Evolutionary conservation across 1,139 yeast species (phyloP).

Genomic region (Pneumocystis carinii): DNA sequence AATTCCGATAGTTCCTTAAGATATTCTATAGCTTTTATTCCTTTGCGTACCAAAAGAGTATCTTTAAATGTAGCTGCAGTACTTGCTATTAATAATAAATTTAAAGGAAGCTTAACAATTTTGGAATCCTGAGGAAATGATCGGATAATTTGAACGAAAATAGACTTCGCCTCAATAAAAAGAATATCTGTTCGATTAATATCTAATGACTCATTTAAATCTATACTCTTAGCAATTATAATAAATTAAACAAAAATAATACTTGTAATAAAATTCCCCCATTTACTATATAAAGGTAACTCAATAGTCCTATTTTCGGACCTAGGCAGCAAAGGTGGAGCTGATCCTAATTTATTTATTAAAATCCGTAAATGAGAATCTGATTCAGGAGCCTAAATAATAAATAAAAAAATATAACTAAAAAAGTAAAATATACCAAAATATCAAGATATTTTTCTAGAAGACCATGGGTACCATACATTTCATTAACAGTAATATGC

Average conservation of each 20-base stretch:
- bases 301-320: conserved; percentile 24
- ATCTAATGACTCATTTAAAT: conserved; percentile 20
- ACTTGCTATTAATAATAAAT: conserved; percentile 24
- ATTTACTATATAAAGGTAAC: conserved; percentile 25
- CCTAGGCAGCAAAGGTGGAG: conserved; percentile 25
- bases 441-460: conserved; percentile 23
- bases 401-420: not conserved
- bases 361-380: conserved; percentile 21
- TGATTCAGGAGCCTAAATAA: conserved; percentile 5
- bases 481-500: conserved; percentile 27
- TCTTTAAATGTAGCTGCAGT: conserved; percentile 23
- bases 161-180: conserved; percentile 27
- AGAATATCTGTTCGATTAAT: conserved; percentile 26
- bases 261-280: conserved; percentile 28
- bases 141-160: conserved; percentile 27
- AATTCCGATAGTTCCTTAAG: conserved; percentile 23
- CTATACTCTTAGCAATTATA: not conserved
- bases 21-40: conserved; percentile 25
- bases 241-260: not conserved
- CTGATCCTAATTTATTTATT: conserved; percentile 24
- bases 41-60: conserved; percentile 24
- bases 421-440: conserved; percentile 6
- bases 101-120: conserved; percentile 21
- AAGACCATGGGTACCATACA: conserved; percentile 27
- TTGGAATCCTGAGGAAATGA: conserved; percentile 24